Conservation (phyloP, 495 filamentous ascomycete genomes). For the Xylaria nigripes region DNA sequence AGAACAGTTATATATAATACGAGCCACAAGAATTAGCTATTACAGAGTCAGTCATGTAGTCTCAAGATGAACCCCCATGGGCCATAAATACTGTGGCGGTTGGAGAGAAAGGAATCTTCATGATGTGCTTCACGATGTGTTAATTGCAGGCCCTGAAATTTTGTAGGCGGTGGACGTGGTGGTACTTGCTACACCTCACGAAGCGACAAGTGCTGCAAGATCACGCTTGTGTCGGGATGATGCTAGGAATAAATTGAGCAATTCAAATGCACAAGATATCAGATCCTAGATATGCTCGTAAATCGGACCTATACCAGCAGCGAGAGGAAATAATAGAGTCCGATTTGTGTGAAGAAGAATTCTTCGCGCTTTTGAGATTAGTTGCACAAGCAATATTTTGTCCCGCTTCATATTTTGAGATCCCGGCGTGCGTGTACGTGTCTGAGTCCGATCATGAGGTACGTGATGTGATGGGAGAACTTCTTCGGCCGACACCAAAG, state of each 20-base stretch:
- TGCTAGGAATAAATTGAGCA: not conserved
- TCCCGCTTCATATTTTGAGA: too few species aligned
- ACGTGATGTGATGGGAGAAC: not conserved
- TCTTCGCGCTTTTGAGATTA: too few species aligned
- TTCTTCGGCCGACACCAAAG: not conserved
- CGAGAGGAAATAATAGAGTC: too few species aligned
- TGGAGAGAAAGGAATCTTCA: not conserved
- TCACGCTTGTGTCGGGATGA: not conserved
- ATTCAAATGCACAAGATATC: not conserved
- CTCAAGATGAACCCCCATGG: too few species aligned
- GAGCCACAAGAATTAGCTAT: not conserved
- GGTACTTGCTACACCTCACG: not conserved
- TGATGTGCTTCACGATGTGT: not conserved
- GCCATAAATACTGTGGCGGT: too few species aligned
- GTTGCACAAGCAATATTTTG: too few species aligned
- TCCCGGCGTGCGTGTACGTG: not conserved
- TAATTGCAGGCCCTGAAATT: not conserved
- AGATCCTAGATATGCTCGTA: not conserved
- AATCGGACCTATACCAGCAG: too few species aligned
- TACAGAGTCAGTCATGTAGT: not conserved
- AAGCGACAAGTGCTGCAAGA: slow-evolving; percentile 1
- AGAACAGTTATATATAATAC: not conserved
- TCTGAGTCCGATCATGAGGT: not conserved
- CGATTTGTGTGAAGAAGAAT: too few species aligned
- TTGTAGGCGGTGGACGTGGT: not conserved